A percentile compares a stretch with the other conserved stretches of the same genome.
These are phyloP conservation scores for Cicer chorassanicum DNA, from an alignment of 306 rosid genomes.

Conservation along the genomic window DNA sequence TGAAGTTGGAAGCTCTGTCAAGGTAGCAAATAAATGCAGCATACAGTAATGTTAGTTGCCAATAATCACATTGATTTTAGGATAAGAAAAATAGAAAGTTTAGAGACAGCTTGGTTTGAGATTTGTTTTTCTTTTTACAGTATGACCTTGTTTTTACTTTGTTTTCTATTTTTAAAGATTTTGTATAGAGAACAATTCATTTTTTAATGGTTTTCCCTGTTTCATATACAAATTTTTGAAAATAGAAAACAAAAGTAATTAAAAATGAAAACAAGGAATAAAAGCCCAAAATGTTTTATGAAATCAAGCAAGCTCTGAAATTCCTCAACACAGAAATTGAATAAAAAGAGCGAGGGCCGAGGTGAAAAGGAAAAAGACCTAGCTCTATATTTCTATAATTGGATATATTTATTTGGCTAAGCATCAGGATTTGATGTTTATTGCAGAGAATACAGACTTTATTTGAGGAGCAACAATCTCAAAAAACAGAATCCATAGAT, in stretches of 20 bases:
- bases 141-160: neutral
- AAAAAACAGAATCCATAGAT: slow-evolving; percentile 54
- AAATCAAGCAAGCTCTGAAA: neutral
- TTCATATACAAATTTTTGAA: neutral
- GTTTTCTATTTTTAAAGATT: neutral
- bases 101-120: neutral
- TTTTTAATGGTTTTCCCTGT: neutral
- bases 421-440: slow-evolving; percentile 35
- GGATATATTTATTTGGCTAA: slow-evolving; percentile 43
- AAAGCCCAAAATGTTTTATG: neutral
- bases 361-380: slow-evolving; percentile 6
- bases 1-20: slow-evolving; percentile 89
- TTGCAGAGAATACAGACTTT: slow-evolving; percentile 78
- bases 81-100: slow-evolving; percentile 20
- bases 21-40: slow-evolving; percentile 56
- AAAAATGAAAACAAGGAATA: neutral
- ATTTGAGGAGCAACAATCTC: slow-evolving; percentile 67
- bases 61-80: slow-evolving; percentile 19
- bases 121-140: neutral
- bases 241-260: neutral
- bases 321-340: neutral
- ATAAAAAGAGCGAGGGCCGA: neutral
- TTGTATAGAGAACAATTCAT: neutral
- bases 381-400: neutral
- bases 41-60: slow-evolving; percentile 27